Evolutionary conservation across 805 yeast species (phyloP).

Genomic region (Candida boleticola): DNA sequence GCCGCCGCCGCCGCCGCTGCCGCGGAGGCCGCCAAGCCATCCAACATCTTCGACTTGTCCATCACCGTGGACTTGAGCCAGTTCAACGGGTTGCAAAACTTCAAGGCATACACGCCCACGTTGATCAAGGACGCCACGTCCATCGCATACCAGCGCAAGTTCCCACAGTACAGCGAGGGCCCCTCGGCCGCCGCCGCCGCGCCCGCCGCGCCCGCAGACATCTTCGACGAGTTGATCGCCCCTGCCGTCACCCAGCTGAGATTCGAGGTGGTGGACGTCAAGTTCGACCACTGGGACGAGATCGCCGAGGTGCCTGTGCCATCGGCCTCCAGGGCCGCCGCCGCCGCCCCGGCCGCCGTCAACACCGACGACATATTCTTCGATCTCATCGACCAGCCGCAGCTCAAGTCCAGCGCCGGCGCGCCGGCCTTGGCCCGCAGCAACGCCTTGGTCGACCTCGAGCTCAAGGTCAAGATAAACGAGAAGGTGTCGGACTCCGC

Average conservation of each 20-base stretch:
- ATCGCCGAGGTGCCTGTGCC: constrained; percentile 1
- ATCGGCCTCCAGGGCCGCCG: constrained; percentile 5
- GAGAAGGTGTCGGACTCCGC: constrained; percentile 32
- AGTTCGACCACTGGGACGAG: constrained; percentile 21
- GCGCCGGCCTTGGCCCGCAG: constrained; percentile 7
- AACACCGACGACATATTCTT: constrained; percentile 37
- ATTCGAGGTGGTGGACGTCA: constrained; percentile 30
- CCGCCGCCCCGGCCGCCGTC: constrained; percentile 19
- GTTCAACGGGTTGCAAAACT: constrained; percentile 23
- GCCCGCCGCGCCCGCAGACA: constrained; percentile 17
- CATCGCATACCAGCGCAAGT: constrained; percentile 29
- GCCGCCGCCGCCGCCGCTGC: constrained; percentile 13
- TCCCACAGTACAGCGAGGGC: constrained; percentile 35
- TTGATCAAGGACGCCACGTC: neutral
- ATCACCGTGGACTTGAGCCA: constrained; percentile 21
- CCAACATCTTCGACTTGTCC: constrained; percentile 21
- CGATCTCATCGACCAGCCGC: constrained; percentile 7
- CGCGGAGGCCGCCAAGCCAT: constrained; percentile 26
- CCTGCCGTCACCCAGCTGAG: constrained; percentile 35
- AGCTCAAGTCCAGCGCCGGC: neutral
- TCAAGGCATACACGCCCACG: constrained; percentile 13
- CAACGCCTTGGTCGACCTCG: constrained; percentile 22
- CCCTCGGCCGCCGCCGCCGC: constrained; percentile 12
- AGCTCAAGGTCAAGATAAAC: constrained; percentile 33
- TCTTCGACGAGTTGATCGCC: constrained; percentile 38